Evolutionary conservation across 139 green algal species (phyloP), one percentile per base, ranked within the genome.

Genomic region (Haematococcus sp.): DNA sequence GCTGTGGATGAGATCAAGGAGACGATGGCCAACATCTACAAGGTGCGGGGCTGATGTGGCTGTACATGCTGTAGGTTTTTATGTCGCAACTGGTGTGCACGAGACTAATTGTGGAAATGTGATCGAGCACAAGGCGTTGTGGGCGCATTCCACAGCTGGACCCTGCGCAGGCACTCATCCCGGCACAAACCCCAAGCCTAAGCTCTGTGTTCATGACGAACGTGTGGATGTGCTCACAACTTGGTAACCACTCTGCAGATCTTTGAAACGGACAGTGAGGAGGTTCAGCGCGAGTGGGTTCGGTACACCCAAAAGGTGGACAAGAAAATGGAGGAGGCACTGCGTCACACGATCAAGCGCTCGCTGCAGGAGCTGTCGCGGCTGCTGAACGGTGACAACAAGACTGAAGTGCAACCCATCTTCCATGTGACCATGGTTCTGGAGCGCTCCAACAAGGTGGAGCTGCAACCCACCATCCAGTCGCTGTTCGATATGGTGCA

Each of bases 241-340:
- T n/a, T n/a, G n/a, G n/a, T n/a, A n/a, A n/a, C n/a, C 4, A 13
- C 52, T 61, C 5, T 64, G 22, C 67, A 78, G 49, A 88, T 88
- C 68, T 96, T 97, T 79, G 83, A 86, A 22, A 63, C 70, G 13
- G 92, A 97, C 79, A 83, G 73, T 25, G 90, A 95, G 74, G 91
- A 97, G 72, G 92, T 97, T 63, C 90, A 95, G 75, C 76, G 78
- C 0, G 92, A 97, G 81, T 97, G 92, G 92, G 80, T 90, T 75
- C 74, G 78, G 40, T 95, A 89, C 83, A 91, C 89, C 16, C 71
- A 83, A n/a, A 90, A 89, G 70, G 76, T 94, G n/a, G 91, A 97
- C 82, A 83, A 86, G 58, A 87, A 86, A 74, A 71, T 97, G 83
- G 87, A 94, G 74, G 91, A 94, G 19, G 88, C 91, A n/a, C 76